Base-by-base conservation (phyloP, 257 asterid genomes). In the Schizonepeta tenuifolia region DNA sequence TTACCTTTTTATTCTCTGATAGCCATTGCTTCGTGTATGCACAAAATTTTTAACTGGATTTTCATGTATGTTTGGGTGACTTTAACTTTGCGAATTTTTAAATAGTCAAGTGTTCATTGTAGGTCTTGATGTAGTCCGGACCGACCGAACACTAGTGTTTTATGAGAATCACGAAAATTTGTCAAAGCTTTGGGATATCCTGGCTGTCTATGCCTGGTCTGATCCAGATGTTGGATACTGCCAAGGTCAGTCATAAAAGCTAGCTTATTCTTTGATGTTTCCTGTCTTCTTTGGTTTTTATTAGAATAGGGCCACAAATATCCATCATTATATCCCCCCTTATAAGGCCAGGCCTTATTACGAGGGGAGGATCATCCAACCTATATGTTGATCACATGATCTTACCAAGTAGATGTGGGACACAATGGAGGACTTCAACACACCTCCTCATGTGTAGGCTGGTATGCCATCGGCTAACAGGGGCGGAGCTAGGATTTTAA, bases 61-160 rank as follows among this genome's bases (percentile, higher is more conserved):
- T 56, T 17, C 59, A 36, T 69, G 54, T 68, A 55, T 53, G 60
- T 64, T 17, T 12, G 26, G 69, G 26, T 71, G 73, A 28, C 43
- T 33, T 43, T 31, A 55, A 56, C 31, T 76, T 70, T 65, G 36
- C 75, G 43, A 43, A 70, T 71, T 65, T 75, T 71, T 60, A 58
- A 40, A 50, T 79, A 51, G 65, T 9, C 40, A 61, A 15, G 69
- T 71, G 24, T 79, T 50, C 67, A 13, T 80, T 67, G 77, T 84
- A 94, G 98, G 99, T 73, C 92, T 94, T 31, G 98, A 94, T 79
- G 99, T 94, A 61, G 83, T 79, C 17, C 96, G 99, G 38, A 94
- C 99, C 1, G 99, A 94, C 82, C 75, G 99, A 77, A 87, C 95
- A 0, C 83, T 94, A 47, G 79, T 86, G 67, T 94, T 94, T 74